These are phyloP conservation scores for Arthroderma sp. DNA, from an alignment of 2,329 filamentous ascomycete genomes.

Conservation along the genomic window DNA sequence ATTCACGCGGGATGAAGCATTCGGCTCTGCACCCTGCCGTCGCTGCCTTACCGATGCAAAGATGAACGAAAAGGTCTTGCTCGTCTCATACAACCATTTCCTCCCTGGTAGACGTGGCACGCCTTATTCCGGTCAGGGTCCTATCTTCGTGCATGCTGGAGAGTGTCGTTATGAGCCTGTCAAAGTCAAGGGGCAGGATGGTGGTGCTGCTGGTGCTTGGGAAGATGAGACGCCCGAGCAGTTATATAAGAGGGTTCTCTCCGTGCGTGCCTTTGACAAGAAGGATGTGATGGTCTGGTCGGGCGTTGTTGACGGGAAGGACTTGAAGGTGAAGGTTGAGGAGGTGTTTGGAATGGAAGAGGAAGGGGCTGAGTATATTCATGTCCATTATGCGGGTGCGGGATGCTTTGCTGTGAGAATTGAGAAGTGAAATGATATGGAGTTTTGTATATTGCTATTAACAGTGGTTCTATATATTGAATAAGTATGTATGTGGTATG, in stretches of 20 bases:
- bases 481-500: too few species aligned
- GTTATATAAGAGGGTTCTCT: neutral
- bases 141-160: conserved; percentile 2
- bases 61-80: conserved; percentile 1
- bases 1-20: neutral
- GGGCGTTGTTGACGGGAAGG: conserved; percentile 1
- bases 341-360: neutral
- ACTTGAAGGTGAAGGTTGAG: conserved; percentile 1
- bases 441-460: neutral
- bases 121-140: conserved; percentile 1
- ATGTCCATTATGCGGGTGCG: conserved; percentile 4
- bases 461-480: neutral
- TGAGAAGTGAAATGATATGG: neutral
- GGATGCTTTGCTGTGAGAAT: conserved; percentile 7
- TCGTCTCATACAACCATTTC: conserved; percentile 5
- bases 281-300: conserved; percentile 4
- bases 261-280: conserved; percentile 1
- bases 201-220: neutral
- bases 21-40: conserved; percentile 1
- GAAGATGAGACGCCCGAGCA: neutral
- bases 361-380: conserved; percentile 3
- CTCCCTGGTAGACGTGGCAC: neutral
- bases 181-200: neutral
- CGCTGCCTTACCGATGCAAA: conserved; percentile 2
- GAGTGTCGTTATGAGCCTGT: neutral